Percentiles rank a stretch among this genome's conserved stretches.
These are phyloP conservation scores for Graphilbum ipis-grandicollis DNA, from an alignment of 2,329 filamentous ascomycete species.

Conservation along the genomic window DNA sequence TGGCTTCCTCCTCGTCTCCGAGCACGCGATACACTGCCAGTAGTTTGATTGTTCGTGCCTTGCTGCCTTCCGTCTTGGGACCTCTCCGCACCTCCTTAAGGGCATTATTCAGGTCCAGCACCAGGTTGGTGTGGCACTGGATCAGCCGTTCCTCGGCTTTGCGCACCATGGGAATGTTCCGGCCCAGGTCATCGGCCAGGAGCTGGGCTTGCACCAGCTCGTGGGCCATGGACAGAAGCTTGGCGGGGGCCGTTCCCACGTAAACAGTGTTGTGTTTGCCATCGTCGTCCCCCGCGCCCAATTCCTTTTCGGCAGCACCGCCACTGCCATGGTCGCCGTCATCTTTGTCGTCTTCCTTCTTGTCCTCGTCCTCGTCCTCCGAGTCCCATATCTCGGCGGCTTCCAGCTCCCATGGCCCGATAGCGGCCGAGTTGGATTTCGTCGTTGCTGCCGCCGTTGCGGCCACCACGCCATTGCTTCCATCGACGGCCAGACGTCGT, in stretches of 20 bases:
- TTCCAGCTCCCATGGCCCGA: too few relatives aligned
- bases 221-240: slow-evolving; percentile 25
- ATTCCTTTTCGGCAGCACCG: too few relatives aligned
- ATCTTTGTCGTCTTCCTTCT: slow-evolving; percentile 15
- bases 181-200: slow-evolving; percentile 26
- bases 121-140: slow-evolving; percentile 36
- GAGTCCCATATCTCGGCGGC: slow-evolving; percentile 8
- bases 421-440: slow-evolving; percentile 11
- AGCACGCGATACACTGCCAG: slow-evolving; percentile 35
- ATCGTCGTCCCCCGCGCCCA: too few relatives aligned
- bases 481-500: slow-evolving; percentile 38
- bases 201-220: slow-evolving; percentile 25
- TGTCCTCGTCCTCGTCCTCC: slow-evolving; percentile 16
- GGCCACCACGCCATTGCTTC: slow-evolving; percentile 2
- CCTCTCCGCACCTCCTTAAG: slow-evolving; percentile 24
- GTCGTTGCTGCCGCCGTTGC: too few relatives aligned
- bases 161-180: slow-evolving; percentile 29
- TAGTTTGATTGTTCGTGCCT: slow-evolving; percentile 29
- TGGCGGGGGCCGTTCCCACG: slow-evolving; percentile 28
- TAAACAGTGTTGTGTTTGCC: too few relatives aligned
- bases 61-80: slow-evolving; percentile 18
- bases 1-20: slow-evolving; percentile 32
- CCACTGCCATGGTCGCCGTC: too few relatives aligned
- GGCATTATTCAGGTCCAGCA: slow-evolving; percentile 37
- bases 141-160: slow-evolving; percentile 34